These are phyloP conservation scores for Cadophora luteo-olivacea DNA, from an alignment of 2,329 filamentous ascomycete genomes.

Conservation along the genomic window DNA sequence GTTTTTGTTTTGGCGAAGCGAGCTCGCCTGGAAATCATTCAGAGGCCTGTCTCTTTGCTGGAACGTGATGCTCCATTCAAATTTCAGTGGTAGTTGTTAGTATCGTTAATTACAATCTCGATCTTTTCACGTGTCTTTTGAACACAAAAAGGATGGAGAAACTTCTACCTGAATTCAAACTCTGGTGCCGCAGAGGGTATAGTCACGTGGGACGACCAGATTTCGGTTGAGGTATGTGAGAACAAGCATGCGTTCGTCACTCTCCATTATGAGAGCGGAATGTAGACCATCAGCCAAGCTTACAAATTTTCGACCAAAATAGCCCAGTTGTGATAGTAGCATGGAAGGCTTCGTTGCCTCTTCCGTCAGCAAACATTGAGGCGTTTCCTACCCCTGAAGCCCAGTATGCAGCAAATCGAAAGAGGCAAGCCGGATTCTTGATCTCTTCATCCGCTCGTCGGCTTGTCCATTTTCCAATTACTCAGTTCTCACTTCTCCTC, in stretches of 20 bases:
- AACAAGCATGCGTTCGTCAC: no score
- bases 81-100: not conserved
- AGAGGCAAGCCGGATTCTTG: not conserved
- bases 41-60: not conserved
- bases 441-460: not conserved
- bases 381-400: not conserved
- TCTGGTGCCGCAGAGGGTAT: no score
- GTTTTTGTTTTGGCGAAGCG: not conserved
- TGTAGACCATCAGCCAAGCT: no score
- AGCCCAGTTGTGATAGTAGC: not conserved
- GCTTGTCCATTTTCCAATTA: not conserved
- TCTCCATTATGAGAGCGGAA: no score
- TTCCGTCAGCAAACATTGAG: slow-evolving; percentile 10
- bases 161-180: not conserved
- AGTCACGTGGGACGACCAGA: no score
- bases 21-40: not conserved
- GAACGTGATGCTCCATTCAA: not conserved
- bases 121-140: not conserved
- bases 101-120: not conserved
- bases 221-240: no score
- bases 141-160: not conserved
- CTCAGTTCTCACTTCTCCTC: not conserved
- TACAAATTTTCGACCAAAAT: not conserved
- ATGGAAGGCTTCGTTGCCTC: slow-evolving; percentile 2
- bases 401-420: not conserved